Evolutionary conservation across 352 stramenopile genomes (phyloP), one percentile per base, ranked within the genome.

Genomic region (Phytophthora ramorum): DNA sequence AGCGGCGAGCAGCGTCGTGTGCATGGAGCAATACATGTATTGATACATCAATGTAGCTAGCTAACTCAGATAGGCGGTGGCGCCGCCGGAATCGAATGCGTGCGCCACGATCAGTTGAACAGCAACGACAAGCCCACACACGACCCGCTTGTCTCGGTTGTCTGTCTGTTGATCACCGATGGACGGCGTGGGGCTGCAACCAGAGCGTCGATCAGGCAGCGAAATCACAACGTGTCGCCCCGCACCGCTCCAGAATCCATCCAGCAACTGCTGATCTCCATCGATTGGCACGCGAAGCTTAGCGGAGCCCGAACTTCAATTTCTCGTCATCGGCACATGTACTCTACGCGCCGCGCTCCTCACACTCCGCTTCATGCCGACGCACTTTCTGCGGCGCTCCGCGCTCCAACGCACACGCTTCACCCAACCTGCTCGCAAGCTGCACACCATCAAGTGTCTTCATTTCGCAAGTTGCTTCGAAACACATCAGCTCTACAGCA

Each of bases 401-500:
- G 58, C 37, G 26, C 24, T 62, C 55, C 50, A 65, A 48, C 28
- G 47, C 50, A 58, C 61, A 55, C 48, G 55, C 58, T 32, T 59
- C 47, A 57, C 50, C 43, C 47, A 32, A 66, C 58, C 45, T 69
- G 44, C 57, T 70, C 66, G 24, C 34, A 26, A 77, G 49, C 61
- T 70, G 52, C 49, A 63, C 66, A 64, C 44, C 44, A 58, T 30
- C 59, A 60, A 32, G 28, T 49, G 37, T 70, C 37, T 66, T 73
- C 71, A 79, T 68, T 79, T 60, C 54, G 20, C 53, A 79, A 76
- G 38, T 75, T 78, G 66, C 66, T 69, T 58, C n/a, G 47, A 67
- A 61, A 40, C 55, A 46, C 70, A 62, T 50, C 40, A 65, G 43
- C 51, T 69, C 30, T 22, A 45, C 46, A 20, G 35, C 43, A 30